phyloP scores from a whole-genome alignment of 192 early-diverging fungal genomes.

The Umbelopsis vinacea region DNA sequence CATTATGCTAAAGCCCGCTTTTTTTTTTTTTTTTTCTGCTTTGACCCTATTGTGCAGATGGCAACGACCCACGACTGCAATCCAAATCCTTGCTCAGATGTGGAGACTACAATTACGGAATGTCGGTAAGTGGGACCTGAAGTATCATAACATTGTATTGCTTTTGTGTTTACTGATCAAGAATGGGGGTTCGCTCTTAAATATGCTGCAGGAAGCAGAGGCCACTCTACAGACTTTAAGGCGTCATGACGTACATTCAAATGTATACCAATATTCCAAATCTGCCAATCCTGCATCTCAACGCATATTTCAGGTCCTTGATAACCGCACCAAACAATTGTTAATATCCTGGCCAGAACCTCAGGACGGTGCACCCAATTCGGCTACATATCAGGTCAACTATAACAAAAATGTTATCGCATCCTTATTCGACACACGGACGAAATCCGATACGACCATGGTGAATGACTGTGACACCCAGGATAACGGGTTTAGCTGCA shows the following conservation, averaged over 20 bases:
- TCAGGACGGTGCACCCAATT: background rate
- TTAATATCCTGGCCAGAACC: constrained; percentile 32
- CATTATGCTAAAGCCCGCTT: background rate
- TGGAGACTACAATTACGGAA: constrained; percentile 4
- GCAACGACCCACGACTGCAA: background rate
- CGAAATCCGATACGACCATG: constrained; percentile 3
- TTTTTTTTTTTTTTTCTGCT: too few relatives aligned
- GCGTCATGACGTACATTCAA: constrained; percentile 4
- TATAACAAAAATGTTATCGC: constrained; percentile 1
- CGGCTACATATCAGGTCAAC: background rate
- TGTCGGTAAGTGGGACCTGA: background rate
- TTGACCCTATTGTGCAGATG: constrained; percentile 3
- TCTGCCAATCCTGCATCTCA: constrained; percentile 3
- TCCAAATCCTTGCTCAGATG: constrained; percentile 10
- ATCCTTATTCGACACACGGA: background rate
- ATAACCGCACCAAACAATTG: constrained; percentile 27
- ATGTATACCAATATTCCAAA: constrained; percentile 7
- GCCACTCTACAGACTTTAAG: background rate
- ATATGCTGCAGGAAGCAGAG: constrained; percentile 2
- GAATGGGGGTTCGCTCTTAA: background rate
- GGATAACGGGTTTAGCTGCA: constrained; percentile 10
- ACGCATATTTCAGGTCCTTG: constrained; percentile 21
- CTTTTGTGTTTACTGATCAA: background rate
- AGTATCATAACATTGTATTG: background rate
- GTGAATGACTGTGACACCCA: background rate